Evolutionary conservation across 768 basidiomycete genomes (phyloP).

Genomic region (Pisolithus tinctorius): DNA sequence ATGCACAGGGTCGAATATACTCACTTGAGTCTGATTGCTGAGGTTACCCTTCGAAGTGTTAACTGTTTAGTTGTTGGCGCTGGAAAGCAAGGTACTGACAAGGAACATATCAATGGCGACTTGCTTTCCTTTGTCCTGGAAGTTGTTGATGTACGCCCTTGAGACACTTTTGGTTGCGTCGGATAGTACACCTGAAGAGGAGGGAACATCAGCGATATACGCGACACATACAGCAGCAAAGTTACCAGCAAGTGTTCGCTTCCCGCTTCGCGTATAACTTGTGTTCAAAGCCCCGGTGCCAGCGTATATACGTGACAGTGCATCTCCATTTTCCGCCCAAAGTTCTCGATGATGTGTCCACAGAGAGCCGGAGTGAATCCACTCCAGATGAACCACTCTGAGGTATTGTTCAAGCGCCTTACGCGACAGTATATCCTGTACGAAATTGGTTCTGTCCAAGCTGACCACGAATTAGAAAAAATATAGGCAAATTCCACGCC

Average conservation of each 20-base stretch:
- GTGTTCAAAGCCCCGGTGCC: slow-evolving; percentile 93
- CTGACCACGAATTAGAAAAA: slow-evolving; percentile 33
- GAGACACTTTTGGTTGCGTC: slow-evolving; percentile 97
- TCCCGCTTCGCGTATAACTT: slow-evolving; percentile 91
- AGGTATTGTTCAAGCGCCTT: slow-evolving; percentile 80
- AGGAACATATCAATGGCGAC: slow-evolving; percentile 92
- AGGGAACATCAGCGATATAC: slow-evolving; percentile 3
- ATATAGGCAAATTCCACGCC: not conserved
- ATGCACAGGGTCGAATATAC: slow-evolving; percentile 90
- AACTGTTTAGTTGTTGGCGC: slow-evolving; percentile 3
- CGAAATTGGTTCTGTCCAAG: slow-evolving; percentile 94
- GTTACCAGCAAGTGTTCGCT: slow-evolving; percentile 82
- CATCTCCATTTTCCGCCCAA: slow-evolving; percentile 97
- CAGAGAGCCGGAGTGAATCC: slow-evolving; percentile 58
- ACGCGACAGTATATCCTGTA: slow-evolving; percentile 90
- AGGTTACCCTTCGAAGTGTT: slow-evolving; percentile 76
- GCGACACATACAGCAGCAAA: not conserved
- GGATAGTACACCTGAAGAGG: slow-evolving; percentile 68
- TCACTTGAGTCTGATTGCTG: slow-evolving; percentile 78
- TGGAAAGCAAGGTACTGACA: slow-evolving; percentile 37
- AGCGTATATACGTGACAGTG: slow-evolving; percentile 89
- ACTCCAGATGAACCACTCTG: slow-evolving; percentile 67
- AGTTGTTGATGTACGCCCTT: slow-evolving; percentile 96
- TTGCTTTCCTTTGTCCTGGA: slow-evolving; percentile 94
- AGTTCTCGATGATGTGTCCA: slow-evolving; percentile 89